Conservation (phyloP, 2,329 filamentous ascomycete species). For the Apiospora sp. region DNA sequence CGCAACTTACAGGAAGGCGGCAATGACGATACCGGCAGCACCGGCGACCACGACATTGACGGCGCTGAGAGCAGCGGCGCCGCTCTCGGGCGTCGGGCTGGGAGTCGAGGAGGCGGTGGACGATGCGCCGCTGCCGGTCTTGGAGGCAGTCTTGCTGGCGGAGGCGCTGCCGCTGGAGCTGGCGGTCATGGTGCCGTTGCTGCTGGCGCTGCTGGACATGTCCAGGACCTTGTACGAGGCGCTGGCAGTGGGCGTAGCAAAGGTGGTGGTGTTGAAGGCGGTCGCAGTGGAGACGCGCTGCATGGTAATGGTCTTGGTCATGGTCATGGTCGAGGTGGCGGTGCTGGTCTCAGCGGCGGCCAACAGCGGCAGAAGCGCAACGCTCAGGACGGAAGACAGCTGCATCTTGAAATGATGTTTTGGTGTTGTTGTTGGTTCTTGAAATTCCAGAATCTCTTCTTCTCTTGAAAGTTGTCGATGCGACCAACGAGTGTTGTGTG, state of each 20-base stretch:
- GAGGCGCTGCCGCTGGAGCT: conserved; percentile 32
- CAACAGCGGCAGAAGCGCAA: conserved; percentile 60
- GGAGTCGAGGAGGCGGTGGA: conserved; percentile 37
- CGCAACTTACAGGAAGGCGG: conserved; percentile 57
- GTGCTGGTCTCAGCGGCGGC: conserved; percentile 55
- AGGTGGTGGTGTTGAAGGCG: conserved; percentile 47
- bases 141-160: conserved; percentile 37
- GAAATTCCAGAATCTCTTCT: conserved; percentile 24
- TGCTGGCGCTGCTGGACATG: conserved; percentile 37
- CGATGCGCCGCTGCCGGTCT: conserved; percentile 34
- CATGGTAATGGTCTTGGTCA: conserved; percentile 62
- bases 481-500: conserved; percentile 28
- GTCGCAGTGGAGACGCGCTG: conserved; percentile 52
- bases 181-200: conserved; percentile 37
- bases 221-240: conserved; percentile 37
- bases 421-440: background rate
- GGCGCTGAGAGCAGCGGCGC: conserved; percentile 53
- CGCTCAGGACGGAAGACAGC: conserved; percentile 52
- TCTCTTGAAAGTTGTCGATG: conserved; percentile 22
- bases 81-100: conserved; percentile 35
- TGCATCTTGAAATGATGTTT: conserved; percentile 48
- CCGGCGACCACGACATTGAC: conserved; percentile 57
- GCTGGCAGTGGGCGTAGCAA: conserved; percentile 44
- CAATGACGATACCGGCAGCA: conserved; percentile 57
- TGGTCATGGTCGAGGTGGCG: conserved; percentile 57